Base-by-base conservation (phyloP, 495 filamentous ascomycete genomes). In the Penicillium cosmopolitanum region DNA sequence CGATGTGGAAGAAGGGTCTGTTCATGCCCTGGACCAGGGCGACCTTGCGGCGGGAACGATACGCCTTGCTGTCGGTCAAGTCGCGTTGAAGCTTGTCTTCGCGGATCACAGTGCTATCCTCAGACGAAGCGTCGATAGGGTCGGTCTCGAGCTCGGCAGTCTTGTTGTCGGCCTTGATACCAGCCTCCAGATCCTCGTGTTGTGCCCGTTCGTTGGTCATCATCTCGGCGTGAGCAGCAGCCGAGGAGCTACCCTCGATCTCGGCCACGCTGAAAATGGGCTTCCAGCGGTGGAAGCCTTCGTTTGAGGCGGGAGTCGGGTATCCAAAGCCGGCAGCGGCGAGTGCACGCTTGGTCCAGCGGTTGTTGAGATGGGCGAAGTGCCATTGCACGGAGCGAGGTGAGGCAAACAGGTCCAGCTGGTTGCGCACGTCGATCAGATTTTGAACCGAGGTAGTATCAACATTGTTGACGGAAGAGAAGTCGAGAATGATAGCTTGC, bases 241-340 rank as follows among this genome's bases (percentile, higher is more conserved):
- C 90, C 3, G 87, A 89, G 40, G 83, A 73, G 10, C 70, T 70
- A 35, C 92, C 92, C 40, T 89, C 91, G 53, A 96, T 87, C 68
- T 97, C 93, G 10, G 96, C 89, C 12, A 98, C 91, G 71, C 85
- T 91, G 81, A 96, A 98, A 70, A 98, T 91, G n/a, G 92, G 91
- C 72, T 93, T 93, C 94, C 94, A 98, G 19, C 90, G 84, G 56
- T 85, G 79, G 65, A 87, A 78, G 1, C 79, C 77, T 2, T 81
- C 78, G 11, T 73, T 75, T 6, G 79, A 70, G 16, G 80, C 75
- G 18, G 92, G 89, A 9, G 86, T 84, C 3, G 94, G 92, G 74
- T 88, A 96, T 1, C 95, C 95, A 74, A 98, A 98, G 35, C 96
- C 95, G 12, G 91, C 96, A 16, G 89, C 84, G n/a, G 88, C 88